Percentiles rank a stretch among this genome's conserved stretches.
These are phyloP conservation scores for Kurtzmaniella quercitrusa DNA, from an alignment of 1,139 yeast species.

Conservation along the genomic window DNA sequence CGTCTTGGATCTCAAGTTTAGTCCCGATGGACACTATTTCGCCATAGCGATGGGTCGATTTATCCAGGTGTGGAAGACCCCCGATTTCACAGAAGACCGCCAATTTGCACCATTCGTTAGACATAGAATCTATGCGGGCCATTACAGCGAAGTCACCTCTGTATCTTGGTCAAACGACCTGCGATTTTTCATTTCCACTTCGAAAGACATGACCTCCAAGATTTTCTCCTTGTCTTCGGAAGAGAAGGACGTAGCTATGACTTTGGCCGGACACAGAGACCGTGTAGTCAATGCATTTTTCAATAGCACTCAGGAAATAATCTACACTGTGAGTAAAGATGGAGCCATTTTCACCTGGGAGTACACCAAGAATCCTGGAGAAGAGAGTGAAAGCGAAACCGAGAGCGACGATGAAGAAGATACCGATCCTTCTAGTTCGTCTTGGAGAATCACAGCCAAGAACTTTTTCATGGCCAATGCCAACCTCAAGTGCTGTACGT, in stretches of 20 bases:
- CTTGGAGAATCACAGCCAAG: slow-evolving; percentile 83
- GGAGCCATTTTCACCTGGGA: slow-evolving; percentile 96
- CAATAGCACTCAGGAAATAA: slow-evolving; percentile 77
- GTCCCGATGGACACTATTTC: slow-evolving; percentile 85
- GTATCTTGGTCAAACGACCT: slow-evolving; percentile 90
- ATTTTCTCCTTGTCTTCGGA: slow-evolving; percentile 73
- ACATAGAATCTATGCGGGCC: slow-evolving; percentile 89
- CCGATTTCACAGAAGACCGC: slow-evolving; percentile 64
- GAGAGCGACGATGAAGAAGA: slow-evolving; percentile 35
- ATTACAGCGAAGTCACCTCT: slow-evolving; percentile 74
- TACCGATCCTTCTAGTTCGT: slow-evolving; percentile 25
- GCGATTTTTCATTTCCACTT: slow-evolving; percentile 77
- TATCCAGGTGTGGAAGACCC: slow-evolving; percentile 93
- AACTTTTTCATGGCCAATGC: slow-evolving; percentile 72
- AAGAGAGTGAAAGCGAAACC: slow-evolving; percentile 35
- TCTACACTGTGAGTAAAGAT: slow-evolving; percentile 88
- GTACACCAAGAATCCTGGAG: slow-evolving; percentile 52
- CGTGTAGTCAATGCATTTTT: slow-evolving; percentile 84
- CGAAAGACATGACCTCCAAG: slow-evolving; percentile 86
- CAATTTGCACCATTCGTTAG: slow-evolving; percentile 96
- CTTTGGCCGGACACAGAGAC: slow-evolving; percentile 91
- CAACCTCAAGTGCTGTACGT: slow-evolving; percentile 74
- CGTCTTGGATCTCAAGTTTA: slow-evolving; percentile 72
- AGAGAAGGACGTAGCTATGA: slow-evolving; percentile 79
- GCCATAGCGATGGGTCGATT: slow-evolving; percentile 83